Conservation (phyloP, 2,329 filamentous ascomycete species). For the Penicillium sp. region DNA sequence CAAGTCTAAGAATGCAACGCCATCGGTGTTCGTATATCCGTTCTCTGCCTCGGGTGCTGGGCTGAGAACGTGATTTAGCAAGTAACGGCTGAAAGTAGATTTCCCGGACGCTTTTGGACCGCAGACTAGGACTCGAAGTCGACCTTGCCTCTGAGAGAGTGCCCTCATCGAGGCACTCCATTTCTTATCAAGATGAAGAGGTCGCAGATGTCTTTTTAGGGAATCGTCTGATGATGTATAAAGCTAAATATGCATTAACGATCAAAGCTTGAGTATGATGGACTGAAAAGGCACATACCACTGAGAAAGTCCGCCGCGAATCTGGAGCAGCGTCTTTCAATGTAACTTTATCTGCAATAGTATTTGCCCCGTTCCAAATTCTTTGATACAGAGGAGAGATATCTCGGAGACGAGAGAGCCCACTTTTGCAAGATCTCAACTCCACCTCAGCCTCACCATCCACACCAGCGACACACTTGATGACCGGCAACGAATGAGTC, state of each 20-base stretch:
- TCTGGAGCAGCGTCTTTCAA: constrained; percentile 25
- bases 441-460: constrained; percentile 45
- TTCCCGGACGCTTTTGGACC: constrained; percentile 55
- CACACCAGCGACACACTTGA: constrained; percentile 42
- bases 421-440: constrained; percentile 44
- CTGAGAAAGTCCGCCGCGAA: constrained; percentile 35
- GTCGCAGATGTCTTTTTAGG: constrained; percentile 38
- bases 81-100: constrained; percentile 53
- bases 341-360: constrained; percentile 30
- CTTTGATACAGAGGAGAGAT: constrained; percentile 50
- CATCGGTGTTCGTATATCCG: constrained; percentile 30
- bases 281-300: constrained; percentile 29
- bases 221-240: constrained; percentile 41
- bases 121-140: constrained; percentile 45
- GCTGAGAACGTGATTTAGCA: constrained; percentile 51
- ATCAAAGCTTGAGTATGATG: background rate
- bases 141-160: constrained; percentile 38
- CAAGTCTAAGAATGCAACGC: constrained; percentile 53
- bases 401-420: constrained; percentile 41
- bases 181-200: constrained; percentile 41
- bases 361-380: constrained; percentile 46
- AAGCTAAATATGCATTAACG: constrained; percentile 30
- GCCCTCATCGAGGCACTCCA: constrained; percentile 43
- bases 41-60: constrained; percentile 32
- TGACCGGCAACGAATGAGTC: constrained; percentile 52